These are phyloP conservation scores for Ambrosiella cleistominuta DNA, from an alignment of 2,329 filamentous ascomycete species.

Conservation along the genomic window DNA sequence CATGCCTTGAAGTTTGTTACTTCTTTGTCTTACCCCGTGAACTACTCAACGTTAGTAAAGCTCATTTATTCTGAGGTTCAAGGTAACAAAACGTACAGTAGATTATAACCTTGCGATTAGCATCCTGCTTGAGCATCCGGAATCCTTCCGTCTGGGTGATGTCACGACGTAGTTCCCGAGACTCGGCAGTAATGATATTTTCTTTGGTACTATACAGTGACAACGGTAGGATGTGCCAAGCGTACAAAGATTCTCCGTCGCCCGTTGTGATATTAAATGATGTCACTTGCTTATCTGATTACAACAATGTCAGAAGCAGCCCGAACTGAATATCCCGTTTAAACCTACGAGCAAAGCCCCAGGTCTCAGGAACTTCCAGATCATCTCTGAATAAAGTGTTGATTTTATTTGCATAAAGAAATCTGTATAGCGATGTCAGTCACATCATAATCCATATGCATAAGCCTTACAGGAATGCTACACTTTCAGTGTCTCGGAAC, in stretches of 20 bases:
- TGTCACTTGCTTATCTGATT: conserved; percentile 64
- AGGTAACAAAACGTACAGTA: conserved; percentile 25
- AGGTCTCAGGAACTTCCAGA: conserved; percentile 58
- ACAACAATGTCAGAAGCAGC: neutral
- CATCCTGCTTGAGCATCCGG: conserved; percentile 42
- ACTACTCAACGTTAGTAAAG: conserved; percentile 6
- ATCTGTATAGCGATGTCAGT: conserved; percentile 36
- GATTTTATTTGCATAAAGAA: conserved; percentile 68
- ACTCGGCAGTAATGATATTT: conserved; percentile 35
- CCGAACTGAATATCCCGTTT: neutral
- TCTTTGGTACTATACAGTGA: conserved; percentile 61
- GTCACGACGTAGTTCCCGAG: conserved; percentile 31
- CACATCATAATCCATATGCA: neutral
- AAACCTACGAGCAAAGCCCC: conserved; percentile 62
- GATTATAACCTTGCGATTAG: conserved; percentile 41
- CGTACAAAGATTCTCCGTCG: conserved; percentile 64
- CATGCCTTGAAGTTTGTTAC: conserved; percentile 10
- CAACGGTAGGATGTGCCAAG: conserved; percentile 78
- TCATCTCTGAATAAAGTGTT: conserved; percentile 57
- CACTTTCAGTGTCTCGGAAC: neutral
- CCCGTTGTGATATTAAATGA: conserved; percentile 61
- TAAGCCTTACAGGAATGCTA: too few relatives aligned
- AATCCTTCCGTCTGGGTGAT: conserved; percentile 42
- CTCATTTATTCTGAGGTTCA: too few relatives aligned
- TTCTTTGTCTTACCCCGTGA: conserved; percentile 18